phyloP scores from a whole-genome alignment of 192 early-diverging fungal genomes.

The Allomyces macrogynus region DNA sequence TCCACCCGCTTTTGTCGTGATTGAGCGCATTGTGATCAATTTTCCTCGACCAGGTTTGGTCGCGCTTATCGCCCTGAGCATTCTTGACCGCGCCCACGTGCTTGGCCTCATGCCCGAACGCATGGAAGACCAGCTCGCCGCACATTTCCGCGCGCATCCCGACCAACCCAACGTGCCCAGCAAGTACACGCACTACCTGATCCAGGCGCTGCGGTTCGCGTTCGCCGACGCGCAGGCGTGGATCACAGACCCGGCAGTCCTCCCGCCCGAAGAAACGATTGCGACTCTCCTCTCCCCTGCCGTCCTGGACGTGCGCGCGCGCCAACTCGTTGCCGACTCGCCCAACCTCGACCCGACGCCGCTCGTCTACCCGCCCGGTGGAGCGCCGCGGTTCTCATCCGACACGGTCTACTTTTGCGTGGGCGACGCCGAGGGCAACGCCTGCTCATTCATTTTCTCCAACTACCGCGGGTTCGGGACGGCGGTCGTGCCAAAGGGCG shows the following conservation, averaged over 20 bases:
- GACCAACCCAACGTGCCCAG: constrained; percentile 9
- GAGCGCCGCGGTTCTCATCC: constrained; percentile 12
- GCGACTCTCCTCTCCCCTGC: not conserved
- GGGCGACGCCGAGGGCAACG: constrained; percentile 54
- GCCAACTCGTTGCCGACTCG: not conserved
- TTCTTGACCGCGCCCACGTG: constrained; percentile 33
- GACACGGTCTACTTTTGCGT: constrained; percentile 63
- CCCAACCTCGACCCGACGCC: not conserved
- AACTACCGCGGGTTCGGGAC: constrained; percentile 28
- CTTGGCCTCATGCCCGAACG: constrained; percentile 14
- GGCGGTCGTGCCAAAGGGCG: constrained; percentile 29
- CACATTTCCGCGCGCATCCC: too few species aligned
- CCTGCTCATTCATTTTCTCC: constrained; percentile 56
- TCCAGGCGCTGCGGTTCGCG: constrained; percentile 47
- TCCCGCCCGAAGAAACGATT: not conserved
- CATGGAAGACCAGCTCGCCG: constrained; percentile 7
- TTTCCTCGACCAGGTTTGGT: constrained; percentile 17
- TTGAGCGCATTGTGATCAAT: too few species aligned
- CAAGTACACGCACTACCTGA: constrained; percentile 42
- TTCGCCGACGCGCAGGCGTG: constrained; percentile 51
- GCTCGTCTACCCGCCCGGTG: not conserved
- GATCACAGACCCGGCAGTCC: constrained; percentile 41
- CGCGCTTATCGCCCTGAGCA: constrained; percentile 46
- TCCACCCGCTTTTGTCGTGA: too few species aligned
- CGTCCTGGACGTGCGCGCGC: not conserved